Percentiles rank a stretch among this genome's conserved stretches.
Evolutionary conservation across 2,329 filamentous ascomycete genomes (phyloP).

Genomic region (Periconia macrospinosa): DNA sequence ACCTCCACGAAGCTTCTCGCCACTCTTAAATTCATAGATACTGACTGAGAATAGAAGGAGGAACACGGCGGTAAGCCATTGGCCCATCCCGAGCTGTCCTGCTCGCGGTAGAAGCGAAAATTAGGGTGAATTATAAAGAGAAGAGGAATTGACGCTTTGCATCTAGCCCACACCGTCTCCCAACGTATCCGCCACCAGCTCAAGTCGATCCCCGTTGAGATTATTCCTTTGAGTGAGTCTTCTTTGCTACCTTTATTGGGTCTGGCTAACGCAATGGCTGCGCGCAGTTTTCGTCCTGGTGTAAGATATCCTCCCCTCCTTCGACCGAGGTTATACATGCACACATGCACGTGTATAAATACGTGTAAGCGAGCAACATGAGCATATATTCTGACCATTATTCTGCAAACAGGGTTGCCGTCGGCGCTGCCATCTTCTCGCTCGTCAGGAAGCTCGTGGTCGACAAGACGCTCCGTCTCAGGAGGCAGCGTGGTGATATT

Average conservation of each 20-base stretch:
- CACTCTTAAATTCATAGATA: constrained; percentile 10
- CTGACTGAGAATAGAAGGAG: constrained; percentile 61
- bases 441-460: constrained; percentile 77
- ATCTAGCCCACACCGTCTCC: constrained; percentile 88
- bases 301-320: constrained; percentile 55
- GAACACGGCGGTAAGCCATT: constrained; percentile 61
- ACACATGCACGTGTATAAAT: background rate
- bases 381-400: constrained; percentile 22
- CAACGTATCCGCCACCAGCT: constrained; percentile 83
- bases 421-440: constrained; percentile 82
- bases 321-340: background rate
- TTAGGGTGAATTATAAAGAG: background rate
- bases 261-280: constrained; percentile 15
- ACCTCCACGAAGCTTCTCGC: background rate
- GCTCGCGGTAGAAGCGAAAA: constrained; percentile 20
- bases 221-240: constrained; percentile 86
- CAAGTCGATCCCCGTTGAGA: constrained; percentile 87
- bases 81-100: constrained; percentile 5
- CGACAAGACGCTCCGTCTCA: constrained; percentile 91
- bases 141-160: background rate
- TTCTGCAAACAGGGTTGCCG: constrained; percentile 57
- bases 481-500: constrained; percentile 25
- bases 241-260: background rate
- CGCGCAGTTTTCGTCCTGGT: constrained; percentile 76
- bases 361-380: constrained; percentile 16